Evolutionary conservation across 768 basidiomycete species (phyloP), one percentile per base, ranked within the genome.

Genomic region (Xanthoconium stramineum): DNA sequence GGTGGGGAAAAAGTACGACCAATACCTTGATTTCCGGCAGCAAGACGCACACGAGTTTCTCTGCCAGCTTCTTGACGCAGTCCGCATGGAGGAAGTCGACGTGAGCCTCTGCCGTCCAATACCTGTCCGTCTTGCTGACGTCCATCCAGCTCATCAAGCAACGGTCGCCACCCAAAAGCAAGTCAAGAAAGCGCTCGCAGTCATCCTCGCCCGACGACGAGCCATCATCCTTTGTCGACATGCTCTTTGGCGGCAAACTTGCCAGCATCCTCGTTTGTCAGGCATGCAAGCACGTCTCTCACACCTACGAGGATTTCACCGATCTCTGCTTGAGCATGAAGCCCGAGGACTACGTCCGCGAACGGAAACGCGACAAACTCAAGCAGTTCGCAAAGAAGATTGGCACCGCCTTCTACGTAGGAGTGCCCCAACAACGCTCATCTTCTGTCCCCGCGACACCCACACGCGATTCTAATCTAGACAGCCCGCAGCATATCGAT

Each of bases 1-100:
- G 12, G 75, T 97, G 15, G 89, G 93, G 3, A 76, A 78, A 62
- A 97, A 96, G 72, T 90, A 95, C 68, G 92, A 94, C 61, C 94
- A 98, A 65, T 98, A 97, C 65, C 83, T 91, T 44, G 94, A 95
- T 66, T 95, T 94, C 69, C 85, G 89, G 9, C 95, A 98, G 70
- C 95, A 97, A 70, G 95, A 98, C 66, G 92, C 94, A 24, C 95
- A 97, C 69, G 95, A 98, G 74, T 88, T 96, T 59, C 73, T 98
- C 28, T 80, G 91, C 35, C 94, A 94, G 60, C 76, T 98, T 56
- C 76, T 97, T 38, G 95, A 97, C 69, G 89, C 86, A 19, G 89
- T 95, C 80, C 83, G 91, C 51, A 95, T 95, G 92, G 95, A 98
- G 69, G 94, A 98, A 71, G 76, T 85, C 49, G 95, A 98, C 67